Evolutionary conservation across 2,329 filamentous ascomycete genomes (phyloP).

Genomic region (Ascomycota sp.): DNA sequence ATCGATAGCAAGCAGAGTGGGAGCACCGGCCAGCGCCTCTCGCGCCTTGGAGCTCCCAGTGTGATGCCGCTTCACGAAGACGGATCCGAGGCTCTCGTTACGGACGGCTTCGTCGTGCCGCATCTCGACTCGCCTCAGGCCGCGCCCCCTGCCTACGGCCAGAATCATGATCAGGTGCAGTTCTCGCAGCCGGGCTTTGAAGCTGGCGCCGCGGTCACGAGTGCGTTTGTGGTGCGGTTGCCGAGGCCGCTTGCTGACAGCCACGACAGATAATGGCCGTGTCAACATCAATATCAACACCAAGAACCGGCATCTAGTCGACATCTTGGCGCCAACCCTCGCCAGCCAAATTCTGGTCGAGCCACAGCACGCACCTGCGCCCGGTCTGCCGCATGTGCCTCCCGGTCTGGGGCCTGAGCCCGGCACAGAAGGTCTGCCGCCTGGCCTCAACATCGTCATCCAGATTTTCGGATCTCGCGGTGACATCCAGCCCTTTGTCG

Average conservation of each 20-base stretch:
- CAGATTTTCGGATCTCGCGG: constrained; percentile 57
- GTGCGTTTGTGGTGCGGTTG: constrained; percentile 11
- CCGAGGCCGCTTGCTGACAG: not conserved
- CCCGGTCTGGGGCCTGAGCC: constrained; percentile 48
- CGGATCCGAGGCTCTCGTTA: constrained; percentile 10
- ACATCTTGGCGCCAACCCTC: constrained; percentile 45
- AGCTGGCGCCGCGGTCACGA: constrained; percentile 37
- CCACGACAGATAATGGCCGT: constrained; percentile 45
- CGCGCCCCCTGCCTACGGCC: constrained; percentile 38
- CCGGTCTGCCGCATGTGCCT: constrained; percentile 41
- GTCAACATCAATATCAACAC: constrained; percentile 66
- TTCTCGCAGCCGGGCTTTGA: constrained; percentile 42
- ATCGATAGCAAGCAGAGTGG: too few relatives aligned
- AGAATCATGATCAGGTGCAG: constrained; percentile 31
- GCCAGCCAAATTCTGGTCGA: constrained; percentile 33
- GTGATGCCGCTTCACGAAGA: too few relatives aligned
- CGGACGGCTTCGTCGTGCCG: constrained; percentile 19
- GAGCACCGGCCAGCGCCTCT: too few relatives aligned
- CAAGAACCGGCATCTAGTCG: constrained; percentile 42
- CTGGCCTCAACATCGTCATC: constrained; percentile 48
- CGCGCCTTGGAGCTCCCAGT: too few relatives aligned
- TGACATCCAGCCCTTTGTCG: constrained; percentile 59
- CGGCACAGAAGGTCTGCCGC: constrained; percentile 33
- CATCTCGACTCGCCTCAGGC: constrained; percentile 20
- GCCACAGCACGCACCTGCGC: constrained; percentile 29